phyloP scores from a whole-genome alignment of 352 stramenopile genomes.

The Pythium oligandrum region DNA sequence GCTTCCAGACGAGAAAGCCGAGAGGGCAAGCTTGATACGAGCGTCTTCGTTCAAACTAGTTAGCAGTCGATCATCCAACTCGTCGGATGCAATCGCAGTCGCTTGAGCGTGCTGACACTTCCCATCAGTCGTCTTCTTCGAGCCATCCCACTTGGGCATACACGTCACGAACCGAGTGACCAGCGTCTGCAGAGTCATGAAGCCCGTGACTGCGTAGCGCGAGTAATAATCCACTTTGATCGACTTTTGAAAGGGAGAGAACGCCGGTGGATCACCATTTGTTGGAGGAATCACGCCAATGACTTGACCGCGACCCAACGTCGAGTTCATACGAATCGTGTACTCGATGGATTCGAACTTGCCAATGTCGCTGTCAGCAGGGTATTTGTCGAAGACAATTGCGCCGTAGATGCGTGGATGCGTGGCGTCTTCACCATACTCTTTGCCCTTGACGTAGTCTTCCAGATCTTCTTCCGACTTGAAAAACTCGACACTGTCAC shows the following conservation, averaged over 20 bases:
- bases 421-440: slow-evolving; percentile 36
- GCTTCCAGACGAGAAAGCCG: slow-evolving; percentile 15
- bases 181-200: slow-evolving; percentile 61
- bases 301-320: slow-evolving; percentile 18
- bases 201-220: slow-evolving; percentile 38
- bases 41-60: slow-evolving; percentile 35
- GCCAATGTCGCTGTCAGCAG: slow-evolving; percentile 28
- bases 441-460: slow-evolving; percentile 40
- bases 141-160: slow-evolving; percentile 40
- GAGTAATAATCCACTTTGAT: slow-evolving; percentile 35
- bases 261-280: slow-evolving; percentile 22
- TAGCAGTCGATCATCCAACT: slow-evolving; percentile 30
- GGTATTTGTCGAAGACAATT: slow-evolving; percentile 57
- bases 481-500: slow-evolving; percentile 62
- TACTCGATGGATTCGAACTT: slow-evolving; percentile 47
- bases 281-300: slow-evolving; percentile 28
- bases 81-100: slow-evolving; percentile 20
- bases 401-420: slow-evolving; percentile 59
- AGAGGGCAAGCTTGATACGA: slow-evolving; percentile 27
- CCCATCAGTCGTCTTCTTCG: slow-evolving; percentile 31
- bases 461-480: slow-evolving; percentile 33
- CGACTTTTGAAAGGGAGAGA: slow-evolving; percentile 30
- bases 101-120: slow-evolving; percentile 35
- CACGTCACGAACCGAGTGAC: slow-evolving; percentile 58
- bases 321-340: slow-evolving; percentile 53